Conservation (phyloP, 1,284 basidiomycete genomes). For the Cystobasidium slooffiae region DNA sequence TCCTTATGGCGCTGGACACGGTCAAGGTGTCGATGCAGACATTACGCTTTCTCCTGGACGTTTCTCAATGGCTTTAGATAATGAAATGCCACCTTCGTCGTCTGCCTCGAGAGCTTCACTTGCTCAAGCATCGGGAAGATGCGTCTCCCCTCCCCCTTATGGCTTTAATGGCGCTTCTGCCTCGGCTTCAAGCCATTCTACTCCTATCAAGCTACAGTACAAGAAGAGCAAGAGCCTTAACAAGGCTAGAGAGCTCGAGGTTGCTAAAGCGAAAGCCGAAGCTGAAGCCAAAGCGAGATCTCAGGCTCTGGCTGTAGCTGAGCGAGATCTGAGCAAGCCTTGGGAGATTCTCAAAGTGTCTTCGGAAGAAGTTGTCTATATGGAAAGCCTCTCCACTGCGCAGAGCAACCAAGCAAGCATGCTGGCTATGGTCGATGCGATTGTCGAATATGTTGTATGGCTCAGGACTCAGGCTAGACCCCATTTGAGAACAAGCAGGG, state of each 20-base stretch:
- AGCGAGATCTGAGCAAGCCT: conserved; percentile 27
- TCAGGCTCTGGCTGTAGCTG: conserved; percentile 1
- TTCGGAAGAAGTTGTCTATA: conserved; percentile 53
- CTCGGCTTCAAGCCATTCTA: conserved; percentile 11
- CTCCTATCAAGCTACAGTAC: conserved; percentile 30
- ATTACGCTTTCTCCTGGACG: conserved; percentile 6
- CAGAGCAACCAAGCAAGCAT: conserved; percentile 18
- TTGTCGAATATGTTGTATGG: conserved; percentile 55
- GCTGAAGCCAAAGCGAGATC: conserved; percentile 6
- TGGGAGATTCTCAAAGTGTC: conserved; percentile 44
- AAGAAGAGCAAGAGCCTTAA: conserved; percentile 39
- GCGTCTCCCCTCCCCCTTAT: conserved; percentile 17
- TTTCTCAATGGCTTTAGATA: not conserved
- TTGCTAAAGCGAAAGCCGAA: not conserved
- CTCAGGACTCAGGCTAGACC: conserved; percentile 52
- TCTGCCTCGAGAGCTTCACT: conserved; percentile 1
- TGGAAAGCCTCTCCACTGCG: conserved; percentile 52
- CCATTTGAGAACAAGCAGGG: conserved; percentile 30
- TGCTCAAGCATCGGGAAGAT: not conserved
- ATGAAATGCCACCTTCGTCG: not conserved
- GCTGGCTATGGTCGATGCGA: conserved; percentile 43
- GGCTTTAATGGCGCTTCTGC: not conserved
- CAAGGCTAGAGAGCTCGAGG: conserved; percentile 13
- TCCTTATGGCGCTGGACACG: not conserved
- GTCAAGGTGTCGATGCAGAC: not conserved